Conservation (phyloP, 495 filamentous ascomycete genomes). For the Lophiostoma macrostomum region DNA sequence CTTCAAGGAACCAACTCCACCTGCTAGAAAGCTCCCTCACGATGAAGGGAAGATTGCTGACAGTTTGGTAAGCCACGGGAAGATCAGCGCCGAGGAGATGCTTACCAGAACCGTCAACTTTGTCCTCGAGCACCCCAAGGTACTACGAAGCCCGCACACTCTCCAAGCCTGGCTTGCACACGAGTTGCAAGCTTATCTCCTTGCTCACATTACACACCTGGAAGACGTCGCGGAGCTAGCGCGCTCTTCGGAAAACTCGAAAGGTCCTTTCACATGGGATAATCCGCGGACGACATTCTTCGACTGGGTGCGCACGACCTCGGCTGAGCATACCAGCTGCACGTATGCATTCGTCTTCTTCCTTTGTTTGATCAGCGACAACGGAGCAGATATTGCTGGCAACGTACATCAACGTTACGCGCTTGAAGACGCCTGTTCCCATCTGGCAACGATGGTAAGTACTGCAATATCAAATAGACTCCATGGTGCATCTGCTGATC, state of each 20-base stretch:
- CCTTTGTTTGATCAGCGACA: slow-evolving; percentile 33
- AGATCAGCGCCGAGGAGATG: slow-evolving; percentile 3
- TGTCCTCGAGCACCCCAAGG: slow-evolving; percentile 18
- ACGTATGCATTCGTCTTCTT: slow-evolving; percentile 43
- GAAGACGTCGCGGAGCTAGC: slow-evolving; percentile 12
- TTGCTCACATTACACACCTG: slow-evolving; percentile 25
- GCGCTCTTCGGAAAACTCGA: background rate
- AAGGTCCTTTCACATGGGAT: slow-evolving; percentile 3
- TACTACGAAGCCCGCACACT: slow-evolving; percentile 11
- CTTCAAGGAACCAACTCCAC: too few species aligned
- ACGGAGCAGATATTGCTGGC: slow-evolving; percentile 14
- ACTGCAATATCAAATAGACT: too few species aligned
- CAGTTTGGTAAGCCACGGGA: too few species aligned
- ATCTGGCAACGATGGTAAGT: slow-evolving; percentile 42
- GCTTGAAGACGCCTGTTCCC: slow-evolving; percentile 33
- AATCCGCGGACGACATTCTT: slow-evolving; percentile 28
- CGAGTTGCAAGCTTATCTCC: slow-evolving; percentile 17
- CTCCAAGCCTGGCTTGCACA: slow-evolving; percentile 17
- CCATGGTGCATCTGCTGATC: too few species aligned
- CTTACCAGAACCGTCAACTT: slow-evolving; percentile 19
- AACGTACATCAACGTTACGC: slow-evolving; percentile 37
- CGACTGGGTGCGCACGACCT: slow-evolving; percentile 42
- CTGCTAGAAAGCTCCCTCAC: too few species aligned
- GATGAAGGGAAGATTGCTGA: too few species aligned
- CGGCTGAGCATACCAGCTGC: slow-evolving; percentile 41